A percentile compares a stretch with the other conserved stretches of the same genome.
Conservation (phyloP, 257 asterid genomes). For the Solanum rostratum region DNA sequence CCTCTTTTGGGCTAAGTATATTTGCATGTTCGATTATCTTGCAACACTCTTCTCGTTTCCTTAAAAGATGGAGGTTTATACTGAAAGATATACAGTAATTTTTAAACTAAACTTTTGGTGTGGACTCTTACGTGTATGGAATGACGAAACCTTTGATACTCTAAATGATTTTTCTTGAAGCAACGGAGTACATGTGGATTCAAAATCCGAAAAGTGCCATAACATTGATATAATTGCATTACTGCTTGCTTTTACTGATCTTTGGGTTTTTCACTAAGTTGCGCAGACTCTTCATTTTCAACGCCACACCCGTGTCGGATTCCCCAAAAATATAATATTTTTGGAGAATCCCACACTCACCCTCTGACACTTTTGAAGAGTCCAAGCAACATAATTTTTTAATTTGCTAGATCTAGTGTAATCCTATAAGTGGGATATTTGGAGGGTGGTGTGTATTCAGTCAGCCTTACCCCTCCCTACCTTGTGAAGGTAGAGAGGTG, state of each 20-base stretch:
- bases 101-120: not conserved
- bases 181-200: not conserved
- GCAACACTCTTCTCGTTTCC: not conserved
- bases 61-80: not conserved
- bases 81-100: not conserved
- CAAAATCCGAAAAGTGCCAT: not conserved
- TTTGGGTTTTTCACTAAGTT: not conserved
- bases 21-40: not conserved
- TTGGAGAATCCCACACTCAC: too few species aligned
- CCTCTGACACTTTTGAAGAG: too few species aligned
- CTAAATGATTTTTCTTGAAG: not conserved
- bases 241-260: not conserved
- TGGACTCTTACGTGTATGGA: not conserved
- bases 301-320: too few species aligned
- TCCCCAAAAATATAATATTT: too few species aligned
- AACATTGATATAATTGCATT: not conserved
- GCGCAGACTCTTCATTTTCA: too few species aligned
- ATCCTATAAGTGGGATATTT: not conserved
- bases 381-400: not conserved
- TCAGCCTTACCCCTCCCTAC: not conserved
- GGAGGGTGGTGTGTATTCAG: not conserved
- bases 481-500: not conserved
- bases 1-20: not conserved
- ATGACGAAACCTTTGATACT: not conserved
- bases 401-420: not conserved